Percentiles rank a stretch among this genome's conserved stretches.
phyloP scores from a whole-genome alignment of 2,329 filamentous ascomycete species.

The Trichoderma guizhouense region DNA sequence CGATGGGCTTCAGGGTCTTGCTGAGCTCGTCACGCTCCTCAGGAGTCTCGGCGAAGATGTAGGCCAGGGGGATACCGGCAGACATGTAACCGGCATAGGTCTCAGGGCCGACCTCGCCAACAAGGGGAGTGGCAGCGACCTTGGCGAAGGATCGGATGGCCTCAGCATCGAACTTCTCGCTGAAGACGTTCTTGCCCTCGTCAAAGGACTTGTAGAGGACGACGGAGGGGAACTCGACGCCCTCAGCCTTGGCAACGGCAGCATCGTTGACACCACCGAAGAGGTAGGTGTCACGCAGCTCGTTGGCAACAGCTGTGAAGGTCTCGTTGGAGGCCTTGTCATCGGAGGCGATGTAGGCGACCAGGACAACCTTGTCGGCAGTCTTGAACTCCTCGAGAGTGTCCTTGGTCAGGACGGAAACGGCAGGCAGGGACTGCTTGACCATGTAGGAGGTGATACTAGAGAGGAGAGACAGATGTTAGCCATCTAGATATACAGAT shows the following conservation, averaged over 20 bases:
- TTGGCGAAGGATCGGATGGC: slow-evolving; percentile 81
- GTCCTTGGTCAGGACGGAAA: slow-evolving; percentile 77
- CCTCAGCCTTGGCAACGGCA: slow-evolving; percentile 82
- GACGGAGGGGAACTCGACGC: slow-evolving; percentile 79
- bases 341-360: slow-evolving; percentile 78
- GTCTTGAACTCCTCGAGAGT: slow-evolving; percentile 95
- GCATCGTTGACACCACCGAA: slow-evolving; percentile 87
- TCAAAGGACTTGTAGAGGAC: slow-evolving; percentile 96
- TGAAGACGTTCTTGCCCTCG: slow-evolving; percentile 85
- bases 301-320: slow-evolving; percentile 69
- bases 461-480: slow-evolving; percentile 16
- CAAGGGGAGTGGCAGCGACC: slow-evolving; percentile 79
- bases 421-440: slow-evolving; percentile 93
- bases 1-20: slow-evolving; percentile 76
- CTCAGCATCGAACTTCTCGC: slow-evolving; percentile 74
- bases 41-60: slow-evolving; percentile 90
- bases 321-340: slow-evolving; percentile 86
- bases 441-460: slow-evolving; percentile 85
- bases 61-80: slow-evolving; percentile 86
- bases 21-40: slow-evolving; percentile 84
- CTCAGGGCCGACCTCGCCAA: slow-evolving; percentile 95
- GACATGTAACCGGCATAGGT: slow-evolving; percentile 96
- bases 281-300: slow-evolving; percentile 83
- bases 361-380: slow-evolving; percentile 90
- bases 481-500: slow-evolving; percentile 18